Evolutionary conservation across 768 basidiomycete genomes (phyloP).

Genomic region (Russula vinacea): DNA sequence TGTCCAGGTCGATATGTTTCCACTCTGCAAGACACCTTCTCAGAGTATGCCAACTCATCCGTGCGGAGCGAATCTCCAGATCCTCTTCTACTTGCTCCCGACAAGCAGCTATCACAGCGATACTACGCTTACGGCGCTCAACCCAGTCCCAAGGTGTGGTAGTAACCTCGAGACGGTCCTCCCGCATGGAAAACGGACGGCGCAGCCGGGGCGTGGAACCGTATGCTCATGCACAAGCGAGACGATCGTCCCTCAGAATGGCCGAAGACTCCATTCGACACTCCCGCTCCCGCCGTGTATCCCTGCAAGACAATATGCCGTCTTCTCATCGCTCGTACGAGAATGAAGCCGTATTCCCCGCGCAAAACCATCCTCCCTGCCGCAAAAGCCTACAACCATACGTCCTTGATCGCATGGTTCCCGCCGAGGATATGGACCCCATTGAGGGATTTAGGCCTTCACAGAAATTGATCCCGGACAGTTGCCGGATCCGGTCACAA

Average conservation of each 20-base stretch:
- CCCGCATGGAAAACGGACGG: slow-evolving; percentile 1
- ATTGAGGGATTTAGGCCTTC: slow-evolving; percentile 21
- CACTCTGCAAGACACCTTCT: not conserved
- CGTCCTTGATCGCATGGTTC: slow-evolving; percentile 18
- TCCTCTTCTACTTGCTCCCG: slow-evolving; percentile 10
- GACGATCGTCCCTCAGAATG: slow-evolving; percentile 12
- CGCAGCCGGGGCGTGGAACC: not conserved
- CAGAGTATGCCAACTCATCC: not conserved
- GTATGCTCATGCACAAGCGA: not conserved
- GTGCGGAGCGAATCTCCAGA: slow-evolving; percentile 15
- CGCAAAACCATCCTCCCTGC: not conserved
- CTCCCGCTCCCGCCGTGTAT: slow-evolving; percentile 10
- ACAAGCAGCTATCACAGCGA: slow-evolving; percentile 10
- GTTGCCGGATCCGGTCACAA: slow-evolving; percentile 4
- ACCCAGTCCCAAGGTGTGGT: not conserved
- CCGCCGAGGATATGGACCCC: slow-evolving; percentile 25
- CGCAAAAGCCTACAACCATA: slow-evolving; percentile 9
- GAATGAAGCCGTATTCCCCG: not conserved
- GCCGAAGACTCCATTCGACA: not conserved
- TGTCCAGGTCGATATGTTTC: not conserved
- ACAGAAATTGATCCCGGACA: slow-evolving; percentile 17
- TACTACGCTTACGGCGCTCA: slow-evolving; percentile 10
- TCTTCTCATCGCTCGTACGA: not conserved
- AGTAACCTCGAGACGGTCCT: slow-evolving; percentile 14
- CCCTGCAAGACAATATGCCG: not conserved